Base-by-base conservation (phyloP, 228 moss, liverwort and hornwort genomes). In the Sphagnum magellanicum region DNA sequence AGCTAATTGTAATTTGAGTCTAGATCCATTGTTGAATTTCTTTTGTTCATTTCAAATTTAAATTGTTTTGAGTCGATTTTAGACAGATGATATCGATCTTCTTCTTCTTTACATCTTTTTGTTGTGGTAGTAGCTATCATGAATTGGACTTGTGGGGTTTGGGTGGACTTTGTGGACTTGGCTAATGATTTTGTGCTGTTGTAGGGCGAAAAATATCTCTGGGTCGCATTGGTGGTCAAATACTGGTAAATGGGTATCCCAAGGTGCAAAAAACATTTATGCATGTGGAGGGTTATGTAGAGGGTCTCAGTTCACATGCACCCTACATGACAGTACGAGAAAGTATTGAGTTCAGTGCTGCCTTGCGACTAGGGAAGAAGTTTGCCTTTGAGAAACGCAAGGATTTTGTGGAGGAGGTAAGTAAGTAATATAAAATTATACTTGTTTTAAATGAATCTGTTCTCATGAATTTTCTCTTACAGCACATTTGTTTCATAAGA, bases 171-270 rank as follows among this genome's bases (percentile, higher is more conserved):
- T 60, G 16, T 32, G 32, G 3, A 32, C 32, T 32, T 32, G 32
- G 32, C 32, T 63, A 32, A 63, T 16, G 15, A 63, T 70, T 76
- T 79, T 60, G 59, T 72, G 17, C 32, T 67, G 61, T 49, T 78
- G 61, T 79, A 92, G 95, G 90, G 72, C 87, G 91, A 61, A 85
- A 85, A 61, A 79, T 92, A 51, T 63, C 82, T 53, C 59, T 71
- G 8, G 67, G 76, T 17, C 87, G 89, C 70, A 69, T 96, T 2
- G 87, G 92, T 67, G 95, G 95, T 32, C 87, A 89, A 76, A 81
- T 92, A 51, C 68, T 92, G 75, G 92, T 92, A 60, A 96, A 96
- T 75, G 95, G 89, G 8, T 83, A 85, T 76, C 87, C 89, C 59
- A 88, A 77, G 71, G 78, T 48, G 50, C 84, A 79, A 60, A 69